Conservation (phyloP, 805 yeast genomes). For the Starmerella geochares region DNA sequence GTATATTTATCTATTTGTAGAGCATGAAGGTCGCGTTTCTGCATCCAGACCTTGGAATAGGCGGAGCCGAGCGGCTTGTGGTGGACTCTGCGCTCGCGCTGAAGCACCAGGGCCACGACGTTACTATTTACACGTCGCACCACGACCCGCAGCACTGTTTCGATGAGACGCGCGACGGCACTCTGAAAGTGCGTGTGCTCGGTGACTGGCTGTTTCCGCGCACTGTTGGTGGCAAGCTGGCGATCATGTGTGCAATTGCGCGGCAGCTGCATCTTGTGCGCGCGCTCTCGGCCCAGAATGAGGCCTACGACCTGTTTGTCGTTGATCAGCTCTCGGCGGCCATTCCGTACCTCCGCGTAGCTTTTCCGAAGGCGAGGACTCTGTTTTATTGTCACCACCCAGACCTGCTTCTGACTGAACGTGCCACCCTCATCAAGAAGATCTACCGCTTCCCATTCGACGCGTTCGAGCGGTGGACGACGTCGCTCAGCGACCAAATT, state of each 20-base stretch:
- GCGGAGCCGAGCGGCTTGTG: conserved; percentile 94
- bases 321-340: conserved; percentile 85
- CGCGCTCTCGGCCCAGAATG: conserved; percentile 35
- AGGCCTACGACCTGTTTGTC: conserved; percentile 56
- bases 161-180: conserved; percentile 64
- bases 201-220: conserved; percentile 82
- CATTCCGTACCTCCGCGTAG: conserved; percentile 52
- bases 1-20: too few species aligned
- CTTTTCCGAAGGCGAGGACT: conserved; percentile 37
- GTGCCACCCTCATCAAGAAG: conserved; percentile 44
- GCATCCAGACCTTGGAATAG: conserved; percentile 95
- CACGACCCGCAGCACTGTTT: conserved; percentile 81
- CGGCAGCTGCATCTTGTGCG: conserved; percentile 63
- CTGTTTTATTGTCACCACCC: conserved; percentile 96
- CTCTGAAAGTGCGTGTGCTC: conserved; percentile 52
- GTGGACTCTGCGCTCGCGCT: conserved; percentile 91
- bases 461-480: conserved; percentile 68
- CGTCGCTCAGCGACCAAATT: conserved; percentile 61
- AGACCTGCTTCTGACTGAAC: conserved; percentile 64
- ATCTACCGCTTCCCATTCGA: conserved; percentile 78
- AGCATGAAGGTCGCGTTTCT: conserved; percentile 65
- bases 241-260: conserved; percentile 70
- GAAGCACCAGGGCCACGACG: conserved; percentile 52
- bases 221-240: conserved; percentile 50
- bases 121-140: conserved; percentile 75